These are phyloP conservation scores for Ustilago nuda DNA, from an alignment of 1,284 basidiomycete genomes.

Conservation along the genomic window DNA sequence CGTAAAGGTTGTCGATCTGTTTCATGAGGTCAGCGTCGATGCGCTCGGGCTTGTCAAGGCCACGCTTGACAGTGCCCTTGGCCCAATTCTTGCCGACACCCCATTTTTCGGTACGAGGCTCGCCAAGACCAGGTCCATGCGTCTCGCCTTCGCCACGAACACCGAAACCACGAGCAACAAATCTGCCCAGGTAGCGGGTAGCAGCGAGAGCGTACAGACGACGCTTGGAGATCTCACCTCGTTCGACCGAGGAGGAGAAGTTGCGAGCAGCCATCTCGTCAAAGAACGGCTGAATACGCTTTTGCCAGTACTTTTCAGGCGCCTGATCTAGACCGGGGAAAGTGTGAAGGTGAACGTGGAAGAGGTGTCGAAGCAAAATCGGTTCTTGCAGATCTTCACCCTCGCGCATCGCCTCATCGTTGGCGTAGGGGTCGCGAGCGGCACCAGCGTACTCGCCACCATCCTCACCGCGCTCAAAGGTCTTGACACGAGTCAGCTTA, in stretches of 20 bases:
- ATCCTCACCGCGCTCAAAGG: constrained; percentile 46
- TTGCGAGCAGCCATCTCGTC: constrained; percentile 62
- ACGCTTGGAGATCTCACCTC: constrained; percentile 59
- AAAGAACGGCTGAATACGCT: constrained; percentile 65
- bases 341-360: constrained; percentile 61
- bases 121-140: constrained; percentile 64
- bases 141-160: constrained; percentile 64
- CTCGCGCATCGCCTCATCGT: constrained; percentile 55
- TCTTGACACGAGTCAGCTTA: constrained; percentile 56
- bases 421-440: constrained; percentile 59
- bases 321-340: constrained; percentile 64
- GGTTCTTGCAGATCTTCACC: constrained; percentile 59
- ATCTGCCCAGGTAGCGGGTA: constrained; percentile 65
- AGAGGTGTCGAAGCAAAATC: constrained; percentile 65
- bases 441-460: constrained; percentile 49
- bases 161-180: constrained; percentile 64
- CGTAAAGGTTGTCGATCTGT: constrained; percentile 59
- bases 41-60: constrained; percentile 61
- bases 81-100: constrained; percentile 69
- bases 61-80: constrained; percentile 68
- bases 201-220: constrained; percentile 58
- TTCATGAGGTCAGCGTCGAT: constrained; percentile 51
- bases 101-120: constrained; percentile 63
- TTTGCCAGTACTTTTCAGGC: constrained; percentile 63
- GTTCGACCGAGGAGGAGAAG: constrained; percentile 62